Base-by-base conservation (phyloP, 768 basidiomycete genomes). In the Boletellus ananas region DNA sequence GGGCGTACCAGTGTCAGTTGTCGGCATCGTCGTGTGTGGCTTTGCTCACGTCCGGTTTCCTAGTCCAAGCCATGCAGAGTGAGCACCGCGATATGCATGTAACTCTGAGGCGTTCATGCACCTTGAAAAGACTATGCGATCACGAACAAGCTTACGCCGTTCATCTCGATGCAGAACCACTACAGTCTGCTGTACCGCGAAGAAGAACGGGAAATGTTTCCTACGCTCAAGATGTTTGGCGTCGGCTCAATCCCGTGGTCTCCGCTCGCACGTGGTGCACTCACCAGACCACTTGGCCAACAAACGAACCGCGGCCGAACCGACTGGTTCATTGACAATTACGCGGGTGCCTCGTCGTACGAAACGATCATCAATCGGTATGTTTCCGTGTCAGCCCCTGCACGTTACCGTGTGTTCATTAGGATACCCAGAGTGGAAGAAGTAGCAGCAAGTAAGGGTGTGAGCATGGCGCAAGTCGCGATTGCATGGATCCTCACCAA, bases 121-220 rank as follows among this genome's bases (percentile, higher is more conserved):
- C 20, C 34, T 50, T 31, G 4, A 46, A 41, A 52, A 70, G 70
- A 69, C 57, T 73, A 74, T 23, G 73, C 74, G 6, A 72, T 74
- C 52, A 61, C 55, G 27, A 72, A 74, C 56, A 72, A 69, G 36
- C 67, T 74, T 31, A 78, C 76, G 7, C 77, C 75, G 6, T 83
- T 84, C 66, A 77, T 82, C 64, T 77, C 78, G 10, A 83, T 84
- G 82, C 82, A 84, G 62, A 81, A 84, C 63, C 75, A 79, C 52
- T 76, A 83, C 59, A 75, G 62, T 50, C 70, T 80, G 6, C 39
- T 79, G 34, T 83, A 83, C 58, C 75, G 81, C 37, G 83, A 84
- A 60, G 82, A 84, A 60, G 82, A 80, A 58, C 72, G 67, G 21
- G 78, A 79, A 58, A 78, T 79, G 77, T 75, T 80, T 56, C 81